phyloP scores from a whole-genome alignment of 2,329 filamentous ascomycete species.

The Sarocladiaceae sp. region DNA sequence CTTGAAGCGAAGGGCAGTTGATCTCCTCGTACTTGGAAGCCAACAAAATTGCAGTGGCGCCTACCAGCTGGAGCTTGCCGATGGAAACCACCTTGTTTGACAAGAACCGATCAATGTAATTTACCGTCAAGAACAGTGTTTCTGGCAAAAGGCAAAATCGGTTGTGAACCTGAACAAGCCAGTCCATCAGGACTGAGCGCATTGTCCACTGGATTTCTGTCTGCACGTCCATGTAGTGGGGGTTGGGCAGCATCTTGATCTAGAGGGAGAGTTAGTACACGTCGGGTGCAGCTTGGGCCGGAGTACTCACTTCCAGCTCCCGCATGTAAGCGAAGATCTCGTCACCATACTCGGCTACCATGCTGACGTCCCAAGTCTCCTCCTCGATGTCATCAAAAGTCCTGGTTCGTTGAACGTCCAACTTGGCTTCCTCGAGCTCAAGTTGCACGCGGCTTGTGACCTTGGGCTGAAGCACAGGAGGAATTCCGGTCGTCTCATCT shows the following conservation, averaged over 20 bases:
- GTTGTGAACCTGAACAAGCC: conserved; percentile 93
- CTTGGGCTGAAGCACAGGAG: conserved; percentile 63
- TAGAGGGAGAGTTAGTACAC: conserved; percentile 30
- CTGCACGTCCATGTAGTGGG: conserved; percentile 95
- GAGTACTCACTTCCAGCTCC: conserved; percentile 69
- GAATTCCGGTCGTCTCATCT: conserved; percentile 48
- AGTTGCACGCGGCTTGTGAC: conserved; percentile 63
- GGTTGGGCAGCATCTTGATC: conserved; percentile 78
- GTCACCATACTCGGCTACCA: conserved; percentile 95
- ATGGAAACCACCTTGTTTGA: conserved; percentile 93
- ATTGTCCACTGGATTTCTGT: conserved; percentile 99
- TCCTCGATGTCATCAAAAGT: conserved; percentile 77
- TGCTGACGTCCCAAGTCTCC: conserved; percentile 88
- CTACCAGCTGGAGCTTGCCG: conserved; percentile 91
- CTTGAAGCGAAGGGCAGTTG: conserved; percentile 89
- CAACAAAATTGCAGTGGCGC: conserved; percentile 91
- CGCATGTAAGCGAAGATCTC: conserved; percentile 95
- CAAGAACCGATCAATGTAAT: conserved; percentile 96
- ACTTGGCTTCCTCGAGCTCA: conserved; percentile 65
- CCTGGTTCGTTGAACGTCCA: conserved; percentile 64
- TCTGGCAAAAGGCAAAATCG: conserved; percentile 90
- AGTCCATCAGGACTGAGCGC: conserved; percentile 95
- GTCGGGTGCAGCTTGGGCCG: not conserved
- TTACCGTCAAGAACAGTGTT: conserved; percentile 90
- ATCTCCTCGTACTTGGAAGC: conserved; percentile 99